Percentiles rank a stretch among this genome's conserved stretches.
Conservation (phyloP, 2,329 filamentous ascomycete species). For the Madurella fahalii region DNA sequence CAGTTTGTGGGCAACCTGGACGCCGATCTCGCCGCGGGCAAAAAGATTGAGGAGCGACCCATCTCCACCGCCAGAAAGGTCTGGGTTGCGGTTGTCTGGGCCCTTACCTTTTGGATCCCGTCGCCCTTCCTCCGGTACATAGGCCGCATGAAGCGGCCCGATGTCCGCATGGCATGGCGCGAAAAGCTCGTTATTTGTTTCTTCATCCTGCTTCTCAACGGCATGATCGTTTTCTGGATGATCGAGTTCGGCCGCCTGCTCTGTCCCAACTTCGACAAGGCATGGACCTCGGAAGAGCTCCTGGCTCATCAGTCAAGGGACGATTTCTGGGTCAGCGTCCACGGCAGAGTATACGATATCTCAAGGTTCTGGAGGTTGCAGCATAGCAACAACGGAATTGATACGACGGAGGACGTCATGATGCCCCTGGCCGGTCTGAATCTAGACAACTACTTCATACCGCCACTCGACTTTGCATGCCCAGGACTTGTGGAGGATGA, state of each 20-base stretch:
- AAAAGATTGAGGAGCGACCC: slow-evolving; percentile 67
- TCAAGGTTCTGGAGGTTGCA: slow-evolving; percentile 80
- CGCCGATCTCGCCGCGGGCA: slow-evolving; percentile 71
- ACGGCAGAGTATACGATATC: slow-evolving; percentile 88
- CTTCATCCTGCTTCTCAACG: slow-evolving; percentile 80
- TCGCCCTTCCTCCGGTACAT: slow-evolving; percentile 75
- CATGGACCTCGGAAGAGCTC: slow-evolving; percentile 72
- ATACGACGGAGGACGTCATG: slow-evolving; percentile 65
- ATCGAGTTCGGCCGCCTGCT: slow-evolving; percentile 77
- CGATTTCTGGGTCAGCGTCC: slow-evolving; percentile 84
- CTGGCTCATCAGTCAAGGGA: slow-evolving; percentile 62
- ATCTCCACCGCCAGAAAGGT: slow-evolving; percentile 61
- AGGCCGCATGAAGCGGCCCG: slow-evolving; percentile 94
- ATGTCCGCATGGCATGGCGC: slow-evolving; percentile 95
- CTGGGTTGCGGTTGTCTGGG: slow-evolving; percentile 84
- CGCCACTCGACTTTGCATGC: slow-evolving; percentile 73
- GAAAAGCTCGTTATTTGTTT: slow-evolving; percentile 85
- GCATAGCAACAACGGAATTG: slow-evolving; percentile 69
- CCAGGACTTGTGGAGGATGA: slow-evolving; percentile 62
- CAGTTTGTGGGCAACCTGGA: slow-evolving; percentile 68
- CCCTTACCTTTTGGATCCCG: slow-evolving; percentile 89
- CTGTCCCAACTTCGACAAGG: slow-evolving; percentile 89
- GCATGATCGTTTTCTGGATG: slow-evolving; percentile 83
- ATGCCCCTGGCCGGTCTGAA: slow-evolving; percentile 70
- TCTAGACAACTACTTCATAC: slow-evolving; percentile 79